These are phyloP conservation scores for Apiospora malaysiana DNA, from an alignment of 2,329 filamentous ascomycete species.

Conservation along the genomic window DNA sequence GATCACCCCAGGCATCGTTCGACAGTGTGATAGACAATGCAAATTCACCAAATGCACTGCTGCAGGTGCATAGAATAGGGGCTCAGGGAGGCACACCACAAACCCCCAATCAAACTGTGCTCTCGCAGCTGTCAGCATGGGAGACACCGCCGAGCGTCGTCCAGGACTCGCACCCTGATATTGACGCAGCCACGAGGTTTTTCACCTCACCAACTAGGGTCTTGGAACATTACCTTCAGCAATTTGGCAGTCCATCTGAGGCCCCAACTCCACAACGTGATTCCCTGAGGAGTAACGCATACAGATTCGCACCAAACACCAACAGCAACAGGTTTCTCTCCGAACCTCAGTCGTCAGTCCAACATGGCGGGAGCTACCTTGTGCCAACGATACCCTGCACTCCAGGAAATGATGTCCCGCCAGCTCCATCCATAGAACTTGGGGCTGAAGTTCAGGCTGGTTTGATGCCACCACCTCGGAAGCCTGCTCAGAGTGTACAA, in stretches of 20 bases:
- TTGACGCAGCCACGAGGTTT: slow-evolving; percentile 37
- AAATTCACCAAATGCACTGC: slow-evolving; percentile 39
- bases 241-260: slow-evolving; percentile 36
- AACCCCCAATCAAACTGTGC: slow-evolving; percentile 9
- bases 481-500: not conserved
- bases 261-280: not conserved
- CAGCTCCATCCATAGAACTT: slow-evolving; percentile 11
- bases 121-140: slow-evolving; percentile 48
- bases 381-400: slow-evolving; percentile 23
- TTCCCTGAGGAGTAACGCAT: not conserved
- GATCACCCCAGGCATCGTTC: slow-evolving; percentile 50
- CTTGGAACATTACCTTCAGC: slow-evolving; percentile 54
- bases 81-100: slow-evolving; percentile 10
- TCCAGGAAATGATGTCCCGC: slow-evolving; percentile 13
- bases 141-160: slow-evolving; percentile 55
- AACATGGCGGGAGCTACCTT: not conserved
- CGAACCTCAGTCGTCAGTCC: not conserved
- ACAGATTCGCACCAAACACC: not conserved
- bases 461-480: not conserved
- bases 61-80: not conserved
- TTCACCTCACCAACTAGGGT: slow-evolving; percentile 57
- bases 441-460: not conserved
- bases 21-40: slow-evolving; percentile 51
- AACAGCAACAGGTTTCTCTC: not conserved
- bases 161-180: slow-evolving; percentile 58